These are phyloP conservation scores for Echites panduratus DNA, from an alignment of 257 asterid species.

Conservation along the genomic window DNA sequence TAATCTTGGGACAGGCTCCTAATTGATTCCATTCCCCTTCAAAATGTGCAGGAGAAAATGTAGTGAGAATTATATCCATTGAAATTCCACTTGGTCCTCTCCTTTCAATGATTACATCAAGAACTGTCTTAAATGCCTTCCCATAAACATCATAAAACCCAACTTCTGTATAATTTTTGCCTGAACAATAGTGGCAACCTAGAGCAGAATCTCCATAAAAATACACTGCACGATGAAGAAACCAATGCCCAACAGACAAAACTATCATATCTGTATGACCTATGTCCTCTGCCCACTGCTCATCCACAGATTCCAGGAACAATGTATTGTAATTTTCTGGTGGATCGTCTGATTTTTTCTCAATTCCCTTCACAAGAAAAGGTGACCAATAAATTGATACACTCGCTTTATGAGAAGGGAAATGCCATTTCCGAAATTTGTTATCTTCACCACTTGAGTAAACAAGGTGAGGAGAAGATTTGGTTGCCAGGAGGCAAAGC, in stretches of 20 bases:
- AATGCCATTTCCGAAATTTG: constrained; percentile 59
- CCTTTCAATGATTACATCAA: constrained; percentile 27
- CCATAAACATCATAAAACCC: constrained; percentile 54
- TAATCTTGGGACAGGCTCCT: constrained; percentile 62
- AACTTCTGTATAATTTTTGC: constrained; percentile 42
- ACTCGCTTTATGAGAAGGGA: constrained; percentile 38
- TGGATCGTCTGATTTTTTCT: constrained; percentile 22
- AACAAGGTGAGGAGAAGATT: constrained; percentile 41
- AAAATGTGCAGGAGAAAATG: constrained; percentile 74
- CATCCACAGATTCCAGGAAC: constrained; percentile 49
- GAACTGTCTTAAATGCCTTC: constrained; percentile 44
- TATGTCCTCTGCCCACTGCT: constrained; percentile 56
- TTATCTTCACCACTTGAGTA: constrained; percentile 45
- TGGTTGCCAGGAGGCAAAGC: constrained; percentile 51
- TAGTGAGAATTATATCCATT: constrained; percentile 39
- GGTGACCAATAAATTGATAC: constrained; percentile 83
- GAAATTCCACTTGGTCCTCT: not conserved
- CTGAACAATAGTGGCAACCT: constrained; percentile 53
- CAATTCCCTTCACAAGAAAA: constrained; percentile 59
- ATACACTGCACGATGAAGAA: constrained; percentile 42
- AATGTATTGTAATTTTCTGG: constrained; percentile 34
- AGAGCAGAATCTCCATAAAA: constrained; percentile 27
- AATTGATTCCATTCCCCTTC: constrained; percentile 84
- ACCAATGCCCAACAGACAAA: constrained; percentile 73
- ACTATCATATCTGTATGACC: constrained; percentile 41